Evolutionary conservation across 441 rosid species (phyloP), one percentile per base, ranked within the genome.

Genomic region (Eutrema salsugineum): DNA sequence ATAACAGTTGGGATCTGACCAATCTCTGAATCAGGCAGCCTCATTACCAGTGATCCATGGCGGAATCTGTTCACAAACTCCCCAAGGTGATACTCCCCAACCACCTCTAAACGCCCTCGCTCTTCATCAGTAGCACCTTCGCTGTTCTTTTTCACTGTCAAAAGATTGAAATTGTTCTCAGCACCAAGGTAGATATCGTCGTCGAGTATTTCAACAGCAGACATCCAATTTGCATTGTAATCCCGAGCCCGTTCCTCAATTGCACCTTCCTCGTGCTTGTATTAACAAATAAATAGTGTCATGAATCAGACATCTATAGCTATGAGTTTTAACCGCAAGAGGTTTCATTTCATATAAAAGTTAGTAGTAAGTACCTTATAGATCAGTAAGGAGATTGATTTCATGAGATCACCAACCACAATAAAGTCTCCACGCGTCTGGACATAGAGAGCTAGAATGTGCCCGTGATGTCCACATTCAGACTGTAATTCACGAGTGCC

Each of bases 51-150:
- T 48, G 99, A 95, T 43, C 99, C 99, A 71, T 93, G 99, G 27
- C 86, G 79, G 84, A 95, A 95, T 63, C 95, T 66, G 76, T 91
- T 93, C 49, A 93, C 94, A 64, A 91, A 93, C 71, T 95, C 99
- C 14, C 99, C 99, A 17, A 95, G 86, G 82, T 95, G 98, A 79
- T 93, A 95, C 78, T 95, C 99, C 6, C 99, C 99, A 42, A 88
- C 93, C 64, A 89, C 97, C 83, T 95, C 99, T 30, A 95, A 91
- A n/a, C 95, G 87, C 8, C 95, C 94, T 47, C 98, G 79, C 72
- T 95, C 99, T 87, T 93, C 98, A 53, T 95, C 99, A 20, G 98
- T 93, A 55, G 98, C 94, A 33, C 99, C 99, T 85, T 96, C 99
- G 32, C 98, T 96, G 75, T 96, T 96, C 85, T 91, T 96, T 77